Percentiles rank a stretch among this genome's conserved stretches.
Evolutionary conservation across 2,329 filamentous ascomycete species (phyloP).

Genomic region (Fusarium haematococcum): DNA sequence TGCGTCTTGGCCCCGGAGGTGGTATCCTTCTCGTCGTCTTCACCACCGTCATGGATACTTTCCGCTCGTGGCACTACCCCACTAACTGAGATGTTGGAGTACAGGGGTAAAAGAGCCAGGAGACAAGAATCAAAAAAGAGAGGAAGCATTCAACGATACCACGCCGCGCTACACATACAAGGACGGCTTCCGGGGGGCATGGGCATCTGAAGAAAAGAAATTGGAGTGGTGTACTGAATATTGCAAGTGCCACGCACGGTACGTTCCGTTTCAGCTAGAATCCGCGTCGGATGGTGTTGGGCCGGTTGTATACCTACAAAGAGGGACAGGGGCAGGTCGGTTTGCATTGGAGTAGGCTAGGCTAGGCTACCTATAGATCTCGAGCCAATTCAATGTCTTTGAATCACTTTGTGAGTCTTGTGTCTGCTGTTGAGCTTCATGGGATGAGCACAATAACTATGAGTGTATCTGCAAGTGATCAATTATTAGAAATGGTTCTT

Average conservation of each 20-base stretch:
- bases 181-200: constrained; percentile 18
- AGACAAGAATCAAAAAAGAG: constrained; percentile 4
- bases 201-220: neutral
- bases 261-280: constrained; percentile 10
- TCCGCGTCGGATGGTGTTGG: constrained; percentile 20
- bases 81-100: constrained; percentile 20
- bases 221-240: constrained; percentile 18
- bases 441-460: neutral
- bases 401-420: neutral
- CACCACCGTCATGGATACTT: constrained; percentile 93
- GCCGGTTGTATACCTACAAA: constrained; percentile 20
- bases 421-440: neutral
- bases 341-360: constrained; percentile 26
- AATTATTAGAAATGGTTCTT: neutral
- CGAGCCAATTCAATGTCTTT: constrained; percentile 23
- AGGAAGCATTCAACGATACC: constrained; percentile 30
- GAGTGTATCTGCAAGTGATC: neutral
- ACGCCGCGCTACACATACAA: constrained; percentile 17
- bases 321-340: constrained; percentile 9
- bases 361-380: constrained; percentile 28
- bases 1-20: constrained; percentile 66
- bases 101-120: constrained; percentile 6
- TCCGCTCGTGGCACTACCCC: constrained; percentile 69
- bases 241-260: constrained; percentile 12
- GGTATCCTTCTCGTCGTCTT: constrained; percentile 85